Evolutionary conservation across 192 early-diverging fungal genomes (phyloP), one percentile per base, ranked within the genome.

Genomic region (Backusella psychrophila): DNA sequence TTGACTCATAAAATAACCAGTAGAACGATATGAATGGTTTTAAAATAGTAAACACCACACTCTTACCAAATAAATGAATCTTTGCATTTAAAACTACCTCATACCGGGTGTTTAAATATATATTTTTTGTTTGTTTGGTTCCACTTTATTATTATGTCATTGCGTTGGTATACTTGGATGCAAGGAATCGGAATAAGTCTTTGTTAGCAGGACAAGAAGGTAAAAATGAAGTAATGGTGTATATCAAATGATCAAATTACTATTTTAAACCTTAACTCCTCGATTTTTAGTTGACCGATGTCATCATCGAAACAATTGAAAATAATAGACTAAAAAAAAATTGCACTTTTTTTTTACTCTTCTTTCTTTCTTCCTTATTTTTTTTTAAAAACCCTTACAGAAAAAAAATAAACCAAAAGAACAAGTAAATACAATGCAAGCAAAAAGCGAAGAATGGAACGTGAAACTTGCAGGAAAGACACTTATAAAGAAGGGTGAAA

Each of bases 391-490:
- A 19, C 46, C 7, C 5, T 21, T n/a, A 12, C 9, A 39, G 38
- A 12, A 39, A 39, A 1, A 12, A 33, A 33, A 33, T 33, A 33
- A 33, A 12, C 38, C 12, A 44, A 44, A 44, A 56, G n/a, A 56
- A 23, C 19, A 56, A 56, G 1, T 7, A n/a, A 21, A 53, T n/a
- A 68, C 7, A n/a, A 68, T 68, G 31, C 1, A 68, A 36, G 35
- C 19, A 1, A 34, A 35, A 1, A 68, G 66, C 19, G 66, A 68
- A 65, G 71, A 63, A 36, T 82, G 81, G 81, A 35, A 70, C 12
- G 15, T 73, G 4, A 82, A 63, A 46, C 59, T 82, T 7, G 74
- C 76, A 8, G 81, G 81, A n/a, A 82, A 82, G 65, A 76, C 74
- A 38, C 29, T 80, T 12, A 15, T 82, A 26, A 21, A 74, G 14